Evolutionary conservation across 208 protist genomes (phyloP).

Genomic region (Leishmania tarentolae): DNA sequence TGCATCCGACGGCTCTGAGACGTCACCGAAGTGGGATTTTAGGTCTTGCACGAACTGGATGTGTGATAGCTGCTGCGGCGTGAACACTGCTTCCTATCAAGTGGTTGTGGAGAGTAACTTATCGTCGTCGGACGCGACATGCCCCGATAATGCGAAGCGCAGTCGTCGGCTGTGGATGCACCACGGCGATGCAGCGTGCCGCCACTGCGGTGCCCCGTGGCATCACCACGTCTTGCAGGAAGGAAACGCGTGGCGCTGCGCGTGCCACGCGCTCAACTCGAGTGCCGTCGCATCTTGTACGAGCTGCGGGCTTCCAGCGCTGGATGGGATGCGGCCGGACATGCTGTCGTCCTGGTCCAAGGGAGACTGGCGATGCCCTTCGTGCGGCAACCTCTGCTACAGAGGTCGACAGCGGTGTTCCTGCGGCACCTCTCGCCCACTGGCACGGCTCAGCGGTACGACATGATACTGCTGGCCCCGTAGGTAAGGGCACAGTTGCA

Average conservation of each 20-base stretch:
- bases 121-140: not conserved
- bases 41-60: constrained; percentile 63
- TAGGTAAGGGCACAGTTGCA: not conserved
- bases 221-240: constrained; percentile 52
- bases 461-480: not conserved
- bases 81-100: constrained; percentile 68
- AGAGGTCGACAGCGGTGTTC: constrained; percentile 47
- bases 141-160: not conserved
- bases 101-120: constrained; percentile 20
- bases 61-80: constrained; percentile 63
- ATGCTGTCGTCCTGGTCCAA: constrained; percentile 66
- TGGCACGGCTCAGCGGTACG: not conserved
- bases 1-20: not conserved
- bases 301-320: constrained; percentile 59
- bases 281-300: constrained; percentile 28
- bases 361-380: constrained; percentile 72
- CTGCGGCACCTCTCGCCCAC: constrained; percentile 41
- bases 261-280: constrained; percentile 68
- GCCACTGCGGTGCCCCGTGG: constrained; percentile 62
- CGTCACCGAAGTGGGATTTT: constrained; percentile 48
- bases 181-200: constrained; percentile 42
- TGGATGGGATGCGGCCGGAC: constrained; percentile 37
- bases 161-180: constrained; percentile 18
- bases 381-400: constrained; percentile 66
- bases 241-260: constrained; percentile 63